Evolutionary conservation across 148 eudicot species (phyloP).

Genomic region (Nyssa sinensis): DNA sequence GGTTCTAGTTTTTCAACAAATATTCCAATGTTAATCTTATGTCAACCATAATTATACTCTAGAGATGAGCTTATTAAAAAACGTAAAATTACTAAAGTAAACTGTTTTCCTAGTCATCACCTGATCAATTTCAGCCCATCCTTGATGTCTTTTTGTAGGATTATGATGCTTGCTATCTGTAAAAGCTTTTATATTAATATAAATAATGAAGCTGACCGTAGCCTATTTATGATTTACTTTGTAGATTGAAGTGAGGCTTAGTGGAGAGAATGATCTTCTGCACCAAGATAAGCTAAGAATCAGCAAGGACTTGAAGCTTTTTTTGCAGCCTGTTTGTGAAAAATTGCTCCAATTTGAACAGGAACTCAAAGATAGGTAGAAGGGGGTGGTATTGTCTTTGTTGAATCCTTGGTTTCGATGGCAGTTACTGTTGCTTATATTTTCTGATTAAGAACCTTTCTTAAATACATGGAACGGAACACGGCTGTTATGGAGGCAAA

Average conservation of each 20-base stretch:
- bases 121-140: too few relatives aligned
- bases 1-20: too few relatives aligned
- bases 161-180: too few relatives aligned
- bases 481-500: neutral
- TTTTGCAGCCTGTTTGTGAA: constrained; percentile 72
- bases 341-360: constrained; percentile 69
- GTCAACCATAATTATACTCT: too few relatives aligned
- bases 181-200: too few relatives aligned
- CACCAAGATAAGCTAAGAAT: constrained; percentile 56
- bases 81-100: too few relatives aligned
- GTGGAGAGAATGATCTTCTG: constrained; percentile 65
- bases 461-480: neutral
- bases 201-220: too few relatives aligned
- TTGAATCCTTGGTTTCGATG: neutral
- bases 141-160: too few relatives aligned
- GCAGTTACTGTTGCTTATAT: neutral
- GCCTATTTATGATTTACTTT: neutral
- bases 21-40: too few relatives aligned
- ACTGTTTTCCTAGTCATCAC: too few relatives aligned
- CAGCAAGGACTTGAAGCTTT: constrained; percentile 59
- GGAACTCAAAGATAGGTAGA: constrained; percentile 78
- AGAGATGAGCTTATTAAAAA: too few relatives aligned
- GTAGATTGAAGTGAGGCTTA: constrained; percentile 68
- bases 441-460: neutral
- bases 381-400: neutral